Conservation (phyloP, 2,329 filamentous ascomycete genomes). For the Talaromyces marneffei region DNA sequence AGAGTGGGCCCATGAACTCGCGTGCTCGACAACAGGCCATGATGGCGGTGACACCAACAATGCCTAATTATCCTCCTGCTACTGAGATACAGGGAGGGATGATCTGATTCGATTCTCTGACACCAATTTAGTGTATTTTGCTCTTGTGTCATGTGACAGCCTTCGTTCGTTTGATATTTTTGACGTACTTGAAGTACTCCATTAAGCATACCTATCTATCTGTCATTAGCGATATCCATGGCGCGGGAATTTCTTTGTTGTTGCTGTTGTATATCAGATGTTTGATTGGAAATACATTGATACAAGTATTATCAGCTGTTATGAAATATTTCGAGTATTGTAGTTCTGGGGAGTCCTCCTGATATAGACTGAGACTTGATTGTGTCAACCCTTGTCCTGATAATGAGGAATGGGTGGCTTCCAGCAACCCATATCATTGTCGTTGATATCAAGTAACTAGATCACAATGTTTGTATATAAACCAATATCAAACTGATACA, state of each 20-base stretch:
- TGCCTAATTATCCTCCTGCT: conserved; percentile 23
- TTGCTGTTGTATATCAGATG: neutral
- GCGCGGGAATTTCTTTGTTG: neutral
- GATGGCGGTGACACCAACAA: conserved; percentile 24
- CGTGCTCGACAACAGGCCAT: conserved; percentile 40
- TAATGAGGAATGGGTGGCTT: neutral
- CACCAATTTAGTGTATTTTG: neutral
- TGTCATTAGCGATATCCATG: conserved; percentile 12
- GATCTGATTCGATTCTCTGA: conserved; percentile 27
- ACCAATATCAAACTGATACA: neutral
- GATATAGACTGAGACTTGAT: neutral
- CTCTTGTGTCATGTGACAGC: neutral
- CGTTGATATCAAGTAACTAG: neutral
- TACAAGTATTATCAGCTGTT: neutral
- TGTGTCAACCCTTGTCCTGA: neutral
- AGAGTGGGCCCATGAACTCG: conserved; percentile 45
- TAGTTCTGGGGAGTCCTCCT: neutral
- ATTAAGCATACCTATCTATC: neutral
- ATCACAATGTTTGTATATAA: too few species aligned
- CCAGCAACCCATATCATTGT: neutral
- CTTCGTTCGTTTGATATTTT: neutral
- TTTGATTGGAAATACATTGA: neutral
- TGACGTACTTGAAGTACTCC: neutral
- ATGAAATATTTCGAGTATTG: neutral
- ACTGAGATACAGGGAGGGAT: conserved; percentile 29